Percentiles rank a stretch among this genome's conserved stretches.
phyloP scores from a whole-genome alignment of 2,329 filamentous ascomycete genomes.

The Fusarium subtropicale region DNA sequence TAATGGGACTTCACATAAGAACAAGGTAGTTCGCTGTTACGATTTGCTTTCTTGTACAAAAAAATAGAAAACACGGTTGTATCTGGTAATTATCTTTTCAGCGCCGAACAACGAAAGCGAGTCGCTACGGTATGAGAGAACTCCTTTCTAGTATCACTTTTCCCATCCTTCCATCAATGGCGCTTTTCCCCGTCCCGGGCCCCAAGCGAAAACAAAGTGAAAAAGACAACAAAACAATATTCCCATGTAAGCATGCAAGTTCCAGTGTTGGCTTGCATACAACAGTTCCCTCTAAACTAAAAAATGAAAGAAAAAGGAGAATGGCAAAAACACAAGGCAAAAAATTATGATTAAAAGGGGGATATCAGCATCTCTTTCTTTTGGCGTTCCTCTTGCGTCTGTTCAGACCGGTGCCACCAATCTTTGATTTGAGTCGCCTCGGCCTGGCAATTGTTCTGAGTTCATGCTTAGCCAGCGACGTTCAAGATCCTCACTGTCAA shows the following conservation, averaged over 20 bases:
- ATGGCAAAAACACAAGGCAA: background rate
- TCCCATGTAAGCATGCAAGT: constrained; percentile 21
- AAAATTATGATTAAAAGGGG: constrained; percentile 1
- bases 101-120: background rate
- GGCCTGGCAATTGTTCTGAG: constrained; percentile 49
- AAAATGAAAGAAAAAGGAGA: constrained; percentile 2
- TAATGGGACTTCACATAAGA: background rate
- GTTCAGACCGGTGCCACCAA: constrained; percentile 43
- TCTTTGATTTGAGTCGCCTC: constrained; percentile 46
- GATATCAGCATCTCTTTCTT: background rate
- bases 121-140: constrained; percentile 11
- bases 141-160: constrained; percentile 13
- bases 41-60: background rate
- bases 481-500: constrained; percentile 52
- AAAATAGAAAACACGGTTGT: background rate
- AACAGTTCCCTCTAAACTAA: constrained; percentile 37
- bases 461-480: constrained; percentile 52
- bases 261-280: constrained; percentile 45
- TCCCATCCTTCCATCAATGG: constrained; percentile 7
- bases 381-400: background rate
- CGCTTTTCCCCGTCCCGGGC: constrained; percentile 29
- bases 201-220: constrained; percentile 12
- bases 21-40: too few relatives aligned
- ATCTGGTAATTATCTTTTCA: background rate
- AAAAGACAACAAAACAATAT: constrained; percentile 16